phyloP scores from a whole-genome alignment of 2,329 filamentous ascomycete genomes.

The Seiridium cupressi region DNA sequence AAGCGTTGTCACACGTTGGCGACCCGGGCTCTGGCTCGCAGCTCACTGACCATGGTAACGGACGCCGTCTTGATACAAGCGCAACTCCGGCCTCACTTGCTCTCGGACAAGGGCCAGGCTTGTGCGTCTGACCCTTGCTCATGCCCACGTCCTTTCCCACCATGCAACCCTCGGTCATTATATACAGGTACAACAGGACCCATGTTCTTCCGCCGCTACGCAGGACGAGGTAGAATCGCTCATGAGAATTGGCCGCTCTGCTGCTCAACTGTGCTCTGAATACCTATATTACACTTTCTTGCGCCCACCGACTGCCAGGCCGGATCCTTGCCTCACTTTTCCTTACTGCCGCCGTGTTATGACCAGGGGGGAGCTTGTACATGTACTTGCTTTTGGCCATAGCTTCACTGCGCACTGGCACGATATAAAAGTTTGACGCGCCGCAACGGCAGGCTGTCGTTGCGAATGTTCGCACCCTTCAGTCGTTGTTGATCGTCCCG shows the following conservation, averaged over 20 bases:
- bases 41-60: slow-evolving; percentile 14
- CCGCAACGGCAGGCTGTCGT: no score
- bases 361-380: neutral
- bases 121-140: neutral
- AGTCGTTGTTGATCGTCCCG: neutral
- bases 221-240: neutral
- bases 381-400: neutral
- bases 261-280: no score
- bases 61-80: neutral
- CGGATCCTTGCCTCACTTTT: slow-evolving; percentile 18
- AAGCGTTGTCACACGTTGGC: neutral
- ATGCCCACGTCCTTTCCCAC: neutral
- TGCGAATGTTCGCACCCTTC: neutral
- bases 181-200: neutral
- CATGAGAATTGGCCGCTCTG: neutral
- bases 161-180: neutral
- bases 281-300: slow-evolving; percentile 21
- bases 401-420: neutral
- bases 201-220: neutral
- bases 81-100: neutral
- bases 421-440: no score
- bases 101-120: neutral
- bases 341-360: slow-evolving; percentile 14
- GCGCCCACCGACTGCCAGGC: slow-evolving; percentile 18
- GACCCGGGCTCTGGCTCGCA: slow-evolving; percentile 9